phyloP scores from a whole-genome alignment of 1,284 basidiomycete genomes.

The Anthracocystis panici-leucophaei region DNA sequence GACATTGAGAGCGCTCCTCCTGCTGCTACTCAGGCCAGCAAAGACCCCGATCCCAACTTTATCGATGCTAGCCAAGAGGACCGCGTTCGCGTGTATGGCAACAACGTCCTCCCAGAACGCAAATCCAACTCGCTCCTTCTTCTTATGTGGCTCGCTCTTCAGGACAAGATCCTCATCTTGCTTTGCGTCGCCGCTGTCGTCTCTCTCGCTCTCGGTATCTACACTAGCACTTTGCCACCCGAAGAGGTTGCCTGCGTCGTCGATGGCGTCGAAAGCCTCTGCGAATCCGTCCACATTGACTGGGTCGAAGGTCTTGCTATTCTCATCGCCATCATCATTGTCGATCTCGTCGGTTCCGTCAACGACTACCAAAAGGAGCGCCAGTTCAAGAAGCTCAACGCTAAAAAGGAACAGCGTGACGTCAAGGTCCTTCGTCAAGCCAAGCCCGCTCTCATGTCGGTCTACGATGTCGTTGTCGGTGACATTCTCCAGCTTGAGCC shows the following conservation, averaged over 20 bases:
- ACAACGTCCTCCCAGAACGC: conserved; percentile 83
- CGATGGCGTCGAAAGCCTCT: conserved; percentile 57
- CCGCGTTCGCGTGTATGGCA: conserved; percentile 77
- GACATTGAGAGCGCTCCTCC: conserved; percentile 34
- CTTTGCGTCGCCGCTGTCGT: conserved; percentile 90
- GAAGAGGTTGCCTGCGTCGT: conserved; percentile 72
- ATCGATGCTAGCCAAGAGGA: conserved; percentile 52
- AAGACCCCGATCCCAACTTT: conserved; percentile 33
- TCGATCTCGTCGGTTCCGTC: conserved; percentile 78
- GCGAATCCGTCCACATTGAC: conserved; percentile 73
- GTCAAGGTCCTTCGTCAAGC: conserved; percentile 92
- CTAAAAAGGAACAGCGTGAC: conserved; percentile 92
- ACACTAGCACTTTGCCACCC: conserved; percentile 83
- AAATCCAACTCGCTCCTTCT: conserved; percentile 82
- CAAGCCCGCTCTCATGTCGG: conserved; percentile 82
- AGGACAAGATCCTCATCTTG: conserved; percentile 93
- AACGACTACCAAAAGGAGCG: conserved; percentile 98
- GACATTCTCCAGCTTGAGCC: conserved; percentile 92
- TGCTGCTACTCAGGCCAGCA: conserved; percentile 8
- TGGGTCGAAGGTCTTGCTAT: conserved; percentile 99
- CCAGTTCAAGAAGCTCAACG: conserved; percentile 91
- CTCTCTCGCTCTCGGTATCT: conserved; percentile 92
- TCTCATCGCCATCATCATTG: conserved; percentile 81
- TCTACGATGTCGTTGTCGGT: conserved; percentile 88
- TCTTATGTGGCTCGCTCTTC: conserved; percentile 93